Evolutionary conservation across 306 rosid species (phyloP).

Genomic region (Glycyrrhiza uralensis): DNA sequence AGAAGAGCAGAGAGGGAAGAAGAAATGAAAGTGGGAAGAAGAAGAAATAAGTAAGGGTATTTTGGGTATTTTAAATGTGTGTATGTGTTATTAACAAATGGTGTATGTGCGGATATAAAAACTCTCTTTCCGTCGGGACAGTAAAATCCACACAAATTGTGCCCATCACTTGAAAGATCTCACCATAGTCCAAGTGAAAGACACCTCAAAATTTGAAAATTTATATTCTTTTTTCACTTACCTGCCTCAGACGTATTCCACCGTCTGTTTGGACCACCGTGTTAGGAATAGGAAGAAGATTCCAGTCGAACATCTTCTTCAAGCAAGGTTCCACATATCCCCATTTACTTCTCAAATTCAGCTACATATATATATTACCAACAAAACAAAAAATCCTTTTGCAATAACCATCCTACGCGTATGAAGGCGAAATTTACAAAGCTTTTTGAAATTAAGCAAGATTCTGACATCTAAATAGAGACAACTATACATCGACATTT

Average conservation of each 20-base stretch:
- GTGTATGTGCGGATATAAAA: too few species aligned
- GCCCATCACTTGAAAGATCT: neutral
- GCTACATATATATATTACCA: neutral
- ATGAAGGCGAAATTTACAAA: too few species aligned
- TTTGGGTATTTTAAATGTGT: too few species aligned
- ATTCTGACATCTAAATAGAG: constrained; percentile 1
- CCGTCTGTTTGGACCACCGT: neutral
- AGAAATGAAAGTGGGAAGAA: too few species aligned
- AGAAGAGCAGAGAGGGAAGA: too few species aligned
- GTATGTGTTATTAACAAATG: too few species aligned
- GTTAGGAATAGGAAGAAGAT: neutral
- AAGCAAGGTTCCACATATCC: neutral
- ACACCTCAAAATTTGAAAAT: neutral
- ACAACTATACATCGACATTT: neutral
- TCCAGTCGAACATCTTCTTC: neutral
- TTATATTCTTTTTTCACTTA: neutral
- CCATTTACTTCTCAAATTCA: neutral
- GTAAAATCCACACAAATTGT: neutral
- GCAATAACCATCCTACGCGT: constrained; percentile 5
- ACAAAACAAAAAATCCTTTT: neutral
- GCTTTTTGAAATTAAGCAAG: neutral
- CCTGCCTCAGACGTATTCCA: constrained; percentile 13
- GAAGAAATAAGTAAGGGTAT: too few species aligned
- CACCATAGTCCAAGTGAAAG: neutral
- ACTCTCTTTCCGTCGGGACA: neutral